phyloP scores from a whole-genome alignment of 306 rosid genomes.

The Hippophae rhamnoides region DNA sequence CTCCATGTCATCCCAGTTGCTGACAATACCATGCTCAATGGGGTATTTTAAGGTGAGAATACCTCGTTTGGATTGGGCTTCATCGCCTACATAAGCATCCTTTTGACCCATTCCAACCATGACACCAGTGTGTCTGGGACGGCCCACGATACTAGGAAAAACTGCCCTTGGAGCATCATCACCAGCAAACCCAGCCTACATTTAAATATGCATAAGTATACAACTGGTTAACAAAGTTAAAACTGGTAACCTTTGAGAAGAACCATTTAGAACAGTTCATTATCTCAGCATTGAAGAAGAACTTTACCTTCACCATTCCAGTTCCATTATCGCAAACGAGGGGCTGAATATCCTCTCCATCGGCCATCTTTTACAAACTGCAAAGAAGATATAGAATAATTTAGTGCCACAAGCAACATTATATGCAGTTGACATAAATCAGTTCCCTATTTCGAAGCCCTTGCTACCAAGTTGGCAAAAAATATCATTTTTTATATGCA shows the following conservation, averaged over 20 bases:
- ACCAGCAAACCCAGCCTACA: slow-evolving; percentile 92
- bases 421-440: too few relatives aligned
- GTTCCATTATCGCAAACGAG: slow-evolving; percentile 98
- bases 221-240: neutral
- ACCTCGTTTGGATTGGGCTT: slow-evolving; percentile 97
- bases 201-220: neutral
- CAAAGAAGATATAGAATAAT: neutral
- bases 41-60: slow-evolving; percentile 92
- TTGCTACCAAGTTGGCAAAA: too few relatives aligned
- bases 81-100: slow-evolving; percentile 97
- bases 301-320: slow-evolving; percentile 93
- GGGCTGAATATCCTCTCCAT: slow-evolving; percentile 91
- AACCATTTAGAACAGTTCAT: neutral
- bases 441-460: neutral
- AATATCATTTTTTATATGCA: too few relatives aligned
- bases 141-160: slow-evolving; percentile 92
- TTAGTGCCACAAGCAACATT: neutral
- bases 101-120: slow-evolving; percentile 99
- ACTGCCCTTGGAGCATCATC: slow-evolving; percentile 99
- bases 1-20: slow-evolving; percentile 99
- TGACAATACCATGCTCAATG: slow-evolving; percentile 94
- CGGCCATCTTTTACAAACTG: slow-evolving; percentile 69
- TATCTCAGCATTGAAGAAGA: neutral
- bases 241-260: neutral
- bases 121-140: slow-evolving; percentile 95